Evolutionary conservation across 805 yeast species (phyloP).

Genomic region (Saccharomycopsis capsularis): DNA sequence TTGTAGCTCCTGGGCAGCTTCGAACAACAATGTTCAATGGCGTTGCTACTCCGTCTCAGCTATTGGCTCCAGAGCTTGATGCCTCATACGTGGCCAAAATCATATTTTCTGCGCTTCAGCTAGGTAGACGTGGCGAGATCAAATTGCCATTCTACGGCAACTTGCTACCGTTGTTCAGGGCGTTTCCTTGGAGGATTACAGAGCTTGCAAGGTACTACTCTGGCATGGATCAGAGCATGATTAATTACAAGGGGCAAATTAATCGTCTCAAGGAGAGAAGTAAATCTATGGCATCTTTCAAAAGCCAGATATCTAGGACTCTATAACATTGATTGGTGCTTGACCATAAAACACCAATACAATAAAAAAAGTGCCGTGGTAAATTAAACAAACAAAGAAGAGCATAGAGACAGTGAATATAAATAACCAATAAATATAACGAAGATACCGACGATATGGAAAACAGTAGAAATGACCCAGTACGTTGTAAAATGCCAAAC

Average conservation of each 20-base stretch:
- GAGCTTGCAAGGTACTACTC: conserved; percentile 35
- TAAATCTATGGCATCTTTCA: neutral
- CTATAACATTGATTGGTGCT: neutral
- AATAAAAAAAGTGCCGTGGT: neutral
- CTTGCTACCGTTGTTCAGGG: conserved; percentile 62
- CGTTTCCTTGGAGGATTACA: conserved; percentile 60
- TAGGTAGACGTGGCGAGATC: conserved; percentile 63
- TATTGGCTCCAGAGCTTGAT: conserved; percentile 78
- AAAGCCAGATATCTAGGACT: neutral
- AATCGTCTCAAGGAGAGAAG: conserved; percentile 2
- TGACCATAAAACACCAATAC: neutral
- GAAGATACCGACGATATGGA: neutral
- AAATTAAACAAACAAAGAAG: neutral
- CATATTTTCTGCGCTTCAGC: conserved; percentile 47
- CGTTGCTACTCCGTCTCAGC: conserved; percentile 63
- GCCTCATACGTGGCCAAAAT: conserved; percentile 57
- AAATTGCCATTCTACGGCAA: conserved; percentile 72
- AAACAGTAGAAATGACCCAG: neutral
- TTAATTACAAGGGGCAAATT: conserved; percentile 1
- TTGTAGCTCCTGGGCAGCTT: conserved; percentile 85
- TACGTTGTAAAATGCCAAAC: too few species aligned
- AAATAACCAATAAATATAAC: neutral
- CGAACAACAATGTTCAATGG: conserved; percentile 67
- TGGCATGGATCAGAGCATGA: conserved; percentile 42
- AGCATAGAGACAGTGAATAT: neutral